Evolutionary conservation across 257 asterid species (phyloP).

Genomic region (Agastache rugosa): DNA sequence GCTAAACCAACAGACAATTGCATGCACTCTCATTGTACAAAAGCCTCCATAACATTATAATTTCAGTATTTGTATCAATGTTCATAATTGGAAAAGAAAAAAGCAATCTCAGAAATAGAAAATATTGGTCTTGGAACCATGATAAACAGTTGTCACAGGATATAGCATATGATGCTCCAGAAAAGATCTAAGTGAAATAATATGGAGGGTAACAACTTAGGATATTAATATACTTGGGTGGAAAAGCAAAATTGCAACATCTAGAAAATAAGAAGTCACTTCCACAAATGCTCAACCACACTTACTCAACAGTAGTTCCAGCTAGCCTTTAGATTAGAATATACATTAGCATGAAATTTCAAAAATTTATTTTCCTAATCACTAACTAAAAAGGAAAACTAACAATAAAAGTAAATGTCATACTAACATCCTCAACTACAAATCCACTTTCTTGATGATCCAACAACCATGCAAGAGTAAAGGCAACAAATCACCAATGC

Average conservation of each 20-base stretch:
- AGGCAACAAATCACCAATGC: background rate
- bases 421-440: background rate
- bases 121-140: background rate
- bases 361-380: background rate
- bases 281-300: background rate
- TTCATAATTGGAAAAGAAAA: background rate
- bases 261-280: background rate
- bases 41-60: background rate
- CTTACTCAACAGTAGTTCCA: background rate
- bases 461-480: no score
- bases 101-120: background rate
- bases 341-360: background rate
- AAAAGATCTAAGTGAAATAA: background rate
- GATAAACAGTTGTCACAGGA: background rate
- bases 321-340: background rate
- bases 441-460: background rate
- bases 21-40: background rate
- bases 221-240: background rate
- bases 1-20: background rate
- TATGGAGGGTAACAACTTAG: background rate
- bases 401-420: background rate
- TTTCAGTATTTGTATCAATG: background rate
- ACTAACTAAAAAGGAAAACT: background rate
- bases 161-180: conserved; percentile 2
- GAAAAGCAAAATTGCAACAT: conserved; percentile 1